Evolutionary conservation across 2,329 filamentous ascomycete species (phyloP).

Genomic region (Pseudopithomyces chartarum): DNA sequence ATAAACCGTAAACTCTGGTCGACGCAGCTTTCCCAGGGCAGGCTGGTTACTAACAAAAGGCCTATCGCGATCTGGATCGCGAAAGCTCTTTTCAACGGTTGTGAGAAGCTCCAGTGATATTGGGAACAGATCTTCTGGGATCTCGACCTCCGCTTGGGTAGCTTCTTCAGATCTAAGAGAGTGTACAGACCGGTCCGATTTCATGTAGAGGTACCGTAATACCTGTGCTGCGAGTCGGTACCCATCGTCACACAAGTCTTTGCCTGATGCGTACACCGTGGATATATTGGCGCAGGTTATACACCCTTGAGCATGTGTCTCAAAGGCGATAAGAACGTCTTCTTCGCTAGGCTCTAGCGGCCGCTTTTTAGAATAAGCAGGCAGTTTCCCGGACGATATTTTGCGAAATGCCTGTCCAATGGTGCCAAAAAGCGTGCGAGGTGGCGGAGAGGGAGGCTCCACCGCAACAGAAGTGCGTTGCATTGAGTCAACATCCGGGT

Average conservation of each 20-base stretch:
- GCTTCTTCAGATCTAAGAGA: conserved; percentile 18
- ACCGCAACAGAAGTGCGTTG: neutral
- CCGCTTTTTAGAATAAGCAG: conserved; percentile 10
- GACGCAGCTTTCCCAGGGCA: conserved; percentile 5
- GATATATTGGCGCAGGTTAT: conserved; percentile 24
- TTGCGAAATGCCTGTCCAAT: conserved; percentile 29
- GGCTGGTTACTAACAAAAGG: conserved; percentile 28
- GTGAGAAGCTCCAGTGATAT: conserved; percentile 23
- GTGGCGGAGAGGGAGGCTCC: conserved; percentile 10
- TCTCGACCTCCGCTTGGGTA: conserved; percentile 18
- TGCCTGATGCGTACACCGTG: conserved; percentile 23
- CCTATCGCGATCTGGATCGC: conserved; percentile 16
- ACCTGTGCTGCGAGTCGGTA: conserved; percentile 25
- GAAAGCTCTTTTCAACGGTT: conserved; percentile 23
- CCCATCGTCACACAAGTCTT: conserved; percentile 27
- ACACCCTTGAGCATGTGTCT: conserved; percentile 32
- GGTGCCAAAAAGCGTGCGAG: conserved; percentile 22
- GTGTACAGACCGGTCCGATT: conserved; percentile 24
- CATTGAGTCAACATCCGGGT: conserved; percentile 19
- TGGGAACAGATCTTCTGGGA: conserved; percentile 24
- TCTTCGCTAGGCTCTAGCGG: conserved; percentile 12
- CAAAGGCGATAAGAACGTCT: conserved; percentile 28
- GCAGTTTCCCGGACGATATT: conserved; percentile 26
- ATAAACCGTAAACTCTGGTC: conserved; percentile 11
- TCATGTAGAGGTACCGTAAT: conserved; percentile 28